Percentiles rank a stretch among this genome's conserved stretches.
Evolutionary conservation across 106 monocot genomes (phyloP).

Genomic region (Dendrobium nobile): DNA sequence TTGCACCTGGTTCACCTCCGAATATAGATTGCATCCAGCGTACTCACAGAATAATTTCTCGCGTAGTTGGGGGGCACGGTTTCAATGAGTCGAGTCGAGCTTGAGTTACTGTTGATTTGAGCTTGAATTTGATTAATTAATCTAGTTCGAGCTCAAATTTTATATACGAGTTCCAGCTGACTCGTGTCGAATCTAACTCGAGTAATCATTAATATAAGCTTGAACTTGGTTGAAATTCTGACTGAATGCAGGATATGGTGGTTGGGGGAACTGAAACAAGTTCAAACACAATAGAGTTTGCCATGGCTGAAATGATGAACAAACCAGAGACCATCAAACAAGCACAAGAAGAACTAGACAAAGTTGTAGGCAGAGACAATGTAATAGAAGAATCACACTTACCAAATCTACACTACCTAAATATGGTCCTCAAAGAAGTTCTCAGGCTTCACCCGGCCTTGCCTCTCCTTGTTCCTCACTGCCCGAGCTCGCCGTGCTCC

Average conservation of each 20-base stretch:
- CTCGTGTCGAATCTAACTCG: too few species aligned
- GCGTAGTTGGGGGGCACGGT: too few species aligned
- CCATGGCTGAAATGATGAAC: slow-evolving; percentile 15
- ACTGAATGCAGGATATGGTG: slow-evolving; percentile 10
- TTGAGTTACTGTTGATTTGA: too few species aligned
- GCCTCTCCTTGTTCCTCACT: slow-evolving; percentile 16
- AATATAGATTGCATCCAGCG: too few species aligned
- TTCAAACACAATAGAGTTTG: slow-evolving; percentile 15
- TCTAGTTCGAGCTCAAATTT: too few species aligned
- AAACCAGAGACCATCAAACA: slow-evolving; percentile 8
- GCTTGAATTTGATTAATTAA: too few species aligned
- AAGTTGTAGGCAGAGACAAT: slow-evolving; percentile 4
- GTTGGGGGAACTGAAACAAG: slow-evolving; percentile 14
- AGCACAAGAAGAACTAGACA: slow-evolving; percentile 16
- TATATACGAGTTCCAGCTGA: too few species aligned
- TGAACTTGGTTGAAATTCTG: too few species aligned
- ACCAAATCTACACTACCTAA: slow-evolving; percentile 7
- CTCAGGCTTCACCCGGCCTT: slow-evolving; percentile 14
- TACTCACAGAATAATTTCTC: too few species aligned
- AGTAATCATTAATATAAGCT: too few species aligned
- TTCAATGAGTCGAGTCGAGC: too few species aligned
- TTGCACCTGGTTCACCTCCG: too few species aligned
- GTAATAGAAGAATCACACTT: slow-evolving; percentile 14
- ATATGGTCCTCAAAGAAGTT: slow-evolving; percentile 7
- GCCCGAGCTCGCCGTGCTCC: slow-evolving; percentile 9